A percentile compares a stretch with the other conserved stretches of the same genome.
phyloP scores from a whole-genome alignment of 2,329 filamentous ascomycete species.

The Ophiostoma sp. region DNA sequence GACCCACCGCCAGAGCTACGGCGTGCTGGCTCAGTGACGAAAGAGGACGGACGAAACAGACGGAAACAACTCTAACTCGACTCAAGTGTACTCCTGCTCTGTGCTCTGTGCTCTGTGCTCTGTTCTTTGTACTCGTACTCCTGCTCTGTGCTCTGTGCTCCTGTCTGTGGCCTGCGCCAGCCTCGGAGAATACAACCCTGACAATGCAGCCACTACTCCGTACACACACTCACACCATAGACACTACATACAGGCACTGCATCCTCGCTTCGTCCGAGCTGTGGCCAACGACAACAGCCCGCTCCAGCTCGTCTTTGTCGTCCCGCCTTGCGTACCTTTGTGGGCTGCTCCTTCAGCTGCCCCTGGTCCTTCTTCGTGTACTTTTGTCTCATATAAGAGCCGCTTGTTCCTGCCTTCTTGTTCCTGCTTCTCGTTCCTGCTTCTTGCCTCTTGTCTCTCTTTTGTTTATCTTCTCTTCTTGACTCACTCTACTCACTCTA shows the following conservation, averaged over 20 bases:
- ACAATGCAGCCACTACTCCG: not conserved
- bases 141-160: not conserved
- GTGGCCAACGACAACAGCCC: not conserved
- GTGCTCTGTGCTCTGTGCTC: not conserved
- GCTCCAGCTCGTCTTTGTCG: too few species aligned
- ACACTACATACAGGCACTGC: too few species aligned
- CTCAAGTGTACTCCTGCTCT: not conserved
- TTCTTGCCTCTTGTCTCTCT: not conserved
- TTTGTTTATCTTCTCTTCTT: not conserved
- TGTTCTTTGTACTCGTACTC: too few species aligned
- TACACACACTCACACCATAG: too few species aligned
- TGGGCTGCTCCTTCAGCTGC: not conserved
- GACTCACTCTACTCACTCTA: not conserved
- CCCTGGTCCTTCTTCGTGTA: not conserved
- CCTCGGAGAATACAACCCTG: constrained; percentile 10
- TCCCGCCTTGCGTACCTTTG: not conserved
- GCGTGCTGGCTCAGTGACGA: not conserved
- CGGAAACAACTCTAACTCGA: not conserved
- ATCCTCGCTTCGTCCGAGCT: not conserved
- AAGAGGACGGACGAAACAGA: not conserved
- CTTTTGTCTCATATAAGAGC: not conserved
- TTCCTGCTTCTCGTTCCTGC: not conserved
- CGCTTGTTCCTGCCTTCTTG: not conserved
- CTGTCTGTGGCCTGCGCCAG: not conserved
- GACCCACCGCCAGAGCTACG: not conserved